Base-by-base conservation (phyloP, 768 basidiomycete genomes). In the Mycena pura region DNA sequence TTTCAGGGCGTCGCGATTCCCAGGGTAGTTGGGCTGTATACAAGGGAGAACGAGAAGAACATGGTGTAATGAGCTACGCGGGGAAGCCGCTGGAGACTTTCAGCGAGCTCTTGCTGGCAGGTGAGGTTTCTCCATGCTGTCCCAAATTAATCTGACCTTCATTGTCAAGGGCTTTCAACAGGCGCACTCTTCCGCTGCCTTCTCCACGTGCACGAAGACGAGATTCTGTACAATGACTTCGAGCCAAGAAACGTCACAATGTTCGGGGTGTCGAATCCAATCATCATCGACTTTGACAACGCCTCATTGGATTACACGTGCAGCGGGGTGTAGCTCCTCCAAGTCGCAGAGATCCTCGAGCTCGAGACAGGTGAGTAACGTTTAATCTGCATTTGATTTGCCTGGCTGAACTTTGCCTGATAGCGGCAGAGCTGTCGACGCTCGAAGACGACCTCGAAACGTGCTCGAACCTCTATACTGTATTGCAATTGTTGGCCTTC, bases 201-300 rank as follows among this genome's bases (percentile, higher is more conserved):
- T 19, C 44, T 36, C 24, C 31, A 43, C 25, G 22, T 55, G 14
- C 53, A 55, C 43, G 2, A 36, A 45, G 27, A 25, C 10, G 53
- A 43, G 21, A 28, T 55, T 19, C 53, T 45, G 24, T 43, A 55
- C 53, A 55, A 55, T 19, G 53, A 55, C 38, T 46, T 55, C 8
- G 43, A 55, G 27, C 53, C 53, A 1, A 36, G 53, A 5, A 55
- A 55, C 53, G 34, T 55, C 24, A 46, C 43, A 15, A 46, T 55
- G 32, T 55, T 28, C 27, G 29, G 32, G 32, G 31, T 9, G 19
- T 44, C 21, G 6, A 43, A 32, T 28, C 52, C 52, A 1, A 27
- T 54, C 25, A 43, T 54, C 11, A 43, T 54, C 41, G 52, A 54
- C 13, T 54, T 54, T 54, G 52, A 54, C 41, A 54, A 34, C 15